Percentiles rank a stretch among this genome's conserved stretches.
These are phyloP conservation scores for Mucor piriformis DNA, from an alignment of 371 early-diverging fungal genomes.

Conservation along the genomic window DNA sequence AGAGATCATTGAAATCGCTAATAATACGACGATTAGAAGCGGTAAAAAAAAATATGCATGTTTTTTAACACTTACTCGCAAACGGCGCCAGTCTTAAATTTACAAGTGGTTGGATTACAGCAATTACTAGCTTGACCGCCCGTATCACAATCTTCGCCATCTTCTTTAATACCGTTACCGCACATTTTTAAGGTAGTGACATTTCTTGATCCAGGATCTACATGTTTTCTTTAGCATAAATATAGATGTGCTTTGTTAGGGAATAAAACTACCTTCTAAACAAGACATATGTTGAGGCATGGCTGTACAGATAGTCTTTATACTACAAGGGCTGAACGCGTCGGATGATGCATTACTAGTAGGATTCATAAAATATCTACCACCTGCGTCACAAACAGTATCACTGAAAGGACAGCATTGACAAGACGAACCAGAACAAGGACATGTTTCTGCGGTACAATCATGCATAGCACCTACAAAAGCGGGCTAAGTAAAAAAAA, in stretches of 20 bases:
- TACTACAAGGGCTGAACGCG: conserved; percentile 83
- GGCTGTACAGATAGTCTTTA: conserved; percentile 68
- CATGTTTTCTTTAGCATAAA: not conserved
- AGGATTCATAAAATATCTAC: conserved; percentile 87
- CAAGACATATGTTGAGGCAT: conserved; percentile 58
- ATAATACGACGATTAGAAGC: too few species aligned
- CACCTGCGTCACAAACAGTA: conserved; percentile 79
- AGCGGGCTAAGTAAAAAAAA: not conserved
- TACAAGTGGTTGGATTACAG: conserved; percentile 84
- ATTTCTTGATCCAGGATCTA: conserved; percentile 62
- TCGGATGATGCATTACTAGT: conserved; percentile 72
- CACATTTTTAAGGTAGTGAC: conserved; percentile 70
- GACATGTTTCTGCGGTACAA: conserved; percentile 65
- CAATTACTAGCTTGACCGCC: conserved; percentile 76
- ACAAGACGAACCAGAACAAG: conserved; percentile 52
- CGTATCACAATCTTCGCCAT: conserved; percentile 94
- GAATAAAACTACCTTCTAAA: conserved; percentile 46
- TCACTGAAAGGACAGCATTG: conserved; percentile 77
- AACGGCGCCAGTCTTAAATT: conserved; percentile 74
- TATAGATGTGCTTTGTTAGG: too few species aligned
- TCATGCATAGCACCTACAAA: conserved; percentile 68
- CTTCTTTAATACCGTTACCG: conserved; percentile 93
- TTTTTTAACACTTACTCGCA: conserved; percentile 74
- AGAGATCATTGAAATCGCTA: conserved; percentile 83
- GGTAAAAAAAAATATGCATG: too few species aligned